A percentile compares a stretch with the other conserved stretches of the same genome.
These are phyloP conservation scores for Diaporthe sp. DNA, from an alignment of 2,329 filamentous ascomycete genomes.

Conservation along the genomic window DNA sequence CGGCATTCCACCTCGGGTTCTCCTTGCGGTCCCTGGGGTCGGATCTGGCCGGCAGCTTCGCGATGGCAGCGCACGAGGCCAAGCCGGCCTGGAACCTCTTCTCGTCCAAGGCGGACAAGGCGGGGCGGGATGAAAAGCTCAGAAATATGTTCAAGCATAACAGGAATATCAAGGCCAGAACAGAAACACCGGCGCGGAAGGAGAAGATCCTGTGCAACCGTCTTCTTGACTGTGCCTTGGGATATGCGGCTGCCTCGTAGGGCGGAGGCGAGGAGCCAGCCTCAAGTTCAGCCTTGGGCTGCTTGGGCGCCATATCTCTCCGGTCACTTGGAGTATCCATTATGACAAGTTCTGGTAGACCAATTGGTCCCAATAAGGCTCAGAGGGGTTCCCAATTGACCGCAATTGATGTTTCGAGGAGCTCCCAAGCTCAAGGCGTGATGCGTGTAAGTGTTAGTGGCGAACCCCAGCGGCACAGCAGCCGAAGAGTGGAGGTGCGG, in stretches of 20 bases:
- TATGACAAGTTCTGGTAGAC: neutral
- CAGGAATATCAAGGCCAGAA: neutral
- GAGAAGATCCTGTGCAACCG: conserved; percentile 27
- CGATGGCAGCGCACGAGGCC: conserved; percentile 35
- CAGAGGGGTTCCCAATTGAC: neutral
- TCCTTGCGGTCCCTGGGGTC: conserved; percentile 31
- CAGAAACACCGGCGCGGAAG: neutral
- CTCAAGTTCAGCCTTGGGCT: conserved; percentile 6
- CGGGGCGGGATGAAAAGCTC: neutral
- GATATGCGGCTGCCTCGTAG: conserved; percentile 38
- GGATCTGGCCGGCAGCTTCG: conserved; percentile 16
- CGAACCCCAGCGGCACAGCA: neutral
- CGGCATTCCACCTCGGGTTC: conserved; percentile 58
- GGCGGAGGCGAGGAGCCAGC: conserved; percentile 36
- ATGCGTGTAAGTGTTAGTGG: neutral
- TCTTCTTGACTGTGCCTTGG: conserved; percentile 20
- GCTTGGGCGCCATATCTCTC: neutral
- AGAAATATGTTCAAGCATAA: conserved; percentile 27
- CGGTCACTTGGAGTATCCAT: neutral
- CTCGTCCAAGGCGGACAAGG: conserved; percentile 24
- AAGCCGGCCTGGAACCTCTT: conserved; percentile 38
- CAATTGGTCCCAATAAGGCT: neutral
- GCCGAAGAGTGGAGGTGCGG: neutral
- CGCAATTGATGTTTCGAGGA: neutral
- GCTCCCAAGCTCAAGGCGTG: neutral